A percentile compares a stretch with the other conserved stretches of the same genome.
Evolutionary conservation across 345 rosid species (phyloP).

Genomic region (Gynandropsis gynandra): DNA sequence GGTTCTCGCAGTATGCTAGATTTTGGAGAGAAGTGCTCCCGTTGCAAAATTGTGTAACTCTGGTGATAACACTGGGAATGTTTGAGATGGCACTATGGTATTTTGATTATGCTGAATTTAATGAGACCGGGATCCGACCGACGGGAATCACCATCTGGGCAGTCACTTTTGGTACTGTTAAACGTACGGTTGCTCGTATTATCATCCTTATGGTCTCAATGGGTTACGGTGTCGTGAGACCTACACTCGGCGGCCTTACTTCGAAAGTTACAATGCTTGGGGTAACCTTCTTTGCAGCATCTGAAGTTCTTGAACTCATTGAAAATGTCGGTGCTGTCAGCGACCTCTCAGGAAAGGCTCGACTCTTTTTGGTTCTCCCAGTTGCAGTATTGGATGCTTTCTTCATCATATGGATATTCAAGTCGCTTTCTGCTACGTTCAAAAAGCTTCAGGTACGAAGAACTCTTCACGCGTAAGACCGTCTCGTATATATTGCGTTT

Average conservation of each 20-base stretch:
- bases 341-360: conserved; percentile 87
- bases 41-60: conserved; percentile 73
- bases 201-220: conserved; percentile 82
- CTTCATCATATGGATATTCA: conserved; percentile 91
- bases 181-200: conserved; percentile 66
- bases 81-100: conserved; percentile 97
- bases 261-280: conserved; percentile 92
- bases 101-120: conserved; percentile 85
- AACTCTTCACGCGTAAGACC: not conserved
- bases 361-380: conserved; percentile 75
- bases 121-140: conserved; percentile 81
- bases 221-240: conserved; percentile 98
- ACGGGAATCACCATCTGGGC: conserved; percentile 87
- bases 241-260: conserved; percentile 85
- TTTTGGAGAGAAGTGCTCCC: conserved; percentile 93
- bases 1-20: conserved; percentile 94
- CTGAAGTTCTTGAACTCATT: conserved; percentile 84
- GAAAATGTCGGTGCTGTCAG: conserved; percentile 90
- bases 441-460: conserved; percentile 78
- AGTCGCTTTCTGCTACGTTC: conserved; percentile 80
- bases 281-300: conserved; percentile 72
- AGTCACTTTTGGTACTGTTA: conserved; percentile 73
- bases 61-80: conserved; percentile 88
- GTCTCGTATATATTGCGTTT: not conserved
- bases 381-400: conserved; percentile 89